Base-by-base conservation (phyloP, 1,284 basidiomycete species). In the Leccinum proliferum region DNA sequence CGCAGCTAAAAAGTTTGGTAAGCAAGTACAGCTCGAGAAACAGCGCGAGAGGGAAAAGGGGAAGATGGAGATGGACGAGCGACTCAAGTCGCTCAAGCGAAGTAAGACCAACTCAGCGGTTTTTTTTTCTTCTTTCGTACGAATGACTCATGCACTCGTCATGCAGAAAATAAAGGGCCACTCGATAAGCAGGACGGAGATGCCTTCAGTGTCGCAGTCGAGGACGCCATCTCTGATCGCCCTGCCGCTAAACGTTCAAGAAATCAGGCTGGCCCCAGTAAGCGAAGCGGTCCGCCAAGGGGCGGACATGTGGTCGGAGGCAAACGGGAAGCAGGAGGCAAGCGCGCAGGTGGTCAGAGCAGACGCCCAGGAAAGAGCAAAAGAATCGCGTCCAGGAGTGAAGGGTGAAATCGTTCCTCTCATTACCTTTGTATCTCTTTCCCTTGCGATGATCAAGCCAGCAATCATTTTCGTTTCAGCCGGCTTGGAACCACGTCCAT, bases 1-100 rank as follows among this genome's bases (percentile, higher is more conserved):
- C 59, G 93, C 98, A 72, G 90, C 94, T 65, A 98, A 98, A 81
- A 98, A 98, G 82, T 97, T 93, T 72, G 96, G 96, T 57, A 98
- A 98, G 77, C 94, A 98, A 77, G 94, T 98, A 25, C 93, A 96
- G 77, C 78, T 89, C 60, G 92, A 94, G 77, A 93, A 93, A 77
- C 78, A 89, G 69, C 87, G 89, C 73, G 89, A 93, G 78, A 78
- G 93, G 55, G 86, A 93, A 73, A 75, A 74, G 64, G 76, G 76
- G 63, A 74, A 95, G 83, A 95, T 94, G 78, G 88, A 92, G 64
- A 88, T 94, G 83, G 89, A 91, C 64, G 92, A 96, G 67, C 79
- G 88, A 55, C 78, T 96, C 59, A 89, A 92, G 71, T 87, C 86
- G 7, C 82, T 96, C 68, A 95, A 97, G 79, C 83, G 95, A 75